Evolutionary conservation across 495 filamentous ascomycete genomes (phyloP).

Genomic region (Aspergillus steynii): DNA sequence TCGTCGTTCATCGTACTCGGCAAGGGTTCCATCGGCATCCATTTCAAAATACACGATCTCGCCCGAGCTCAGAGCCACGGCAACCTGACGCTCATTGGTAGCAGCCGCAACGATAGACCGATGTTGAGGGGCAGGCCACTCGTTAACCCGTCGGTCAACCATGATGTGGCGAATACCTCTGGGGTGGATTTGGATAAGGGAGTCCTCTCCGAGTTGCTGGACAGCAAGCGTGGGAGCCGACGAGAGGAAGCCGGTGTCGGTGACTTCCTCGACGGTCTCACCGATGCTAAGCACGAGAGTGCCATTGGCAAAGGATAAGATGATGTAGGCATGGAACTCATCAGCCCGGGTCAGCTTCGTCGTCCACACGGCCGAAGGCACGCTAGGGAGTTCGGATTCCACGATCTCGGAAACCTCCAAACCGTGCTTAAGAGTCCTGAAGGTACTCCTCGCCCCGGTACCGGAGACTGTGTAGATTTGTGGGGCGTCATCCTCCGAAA

Average conservation of each 20-base stretch:
- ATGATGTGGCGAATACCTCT: conserved; percentile 89
- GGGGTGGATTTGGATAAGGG: conserved; percentile 91
- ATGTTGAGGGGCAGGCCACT: conserved; percentile 92
- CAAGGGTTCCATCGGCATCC: conserved; percentile 85
- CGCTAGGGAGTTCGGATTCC: conserved; percentile 81
- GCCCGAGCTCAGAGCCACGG: conserved; percentile 87
- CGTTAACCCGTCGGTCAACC: conserved; percentile 78
- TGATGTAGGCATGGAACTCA: conserved; percentile 79
- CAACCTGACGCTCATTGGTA: conserved; percentile 90
- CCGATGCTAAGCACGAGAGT: conserved; percentile 92
- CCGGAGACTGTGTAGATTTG: conserved; percentile 95
- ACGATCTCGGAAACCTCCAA: conserved; percentile 93
- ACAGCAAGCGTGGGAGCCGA: conserved; percentile 86
- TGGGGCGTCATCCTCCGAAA: conserved; percentile 88
- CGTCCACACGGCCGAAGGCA: conserved; percentile 91
- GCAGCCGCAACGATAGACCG: conserved; percentile 94
- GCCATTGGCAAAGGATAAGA: conserved; percentile 67
- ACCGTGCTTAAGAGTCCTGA: conserved; percentile 89
- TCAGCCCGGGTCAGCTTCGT: conserved; percentile 83
- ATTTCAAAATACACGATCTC: conserved; percentile 98
- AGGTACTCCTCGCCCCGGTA: conserved; percentile 81
- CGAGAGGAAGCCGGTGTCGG: conserved; percentile 86
- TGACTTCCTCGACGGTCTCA: conserved; percentile 93
- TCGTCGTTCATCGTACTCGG: conserved; percentile 92
- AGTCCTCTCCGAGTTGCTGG: conserved; percentile 91